phyloP scores from a whole-genome alignment of 1,284 basidiomycete genomes.

The Ganoderma boninense region DNA sequence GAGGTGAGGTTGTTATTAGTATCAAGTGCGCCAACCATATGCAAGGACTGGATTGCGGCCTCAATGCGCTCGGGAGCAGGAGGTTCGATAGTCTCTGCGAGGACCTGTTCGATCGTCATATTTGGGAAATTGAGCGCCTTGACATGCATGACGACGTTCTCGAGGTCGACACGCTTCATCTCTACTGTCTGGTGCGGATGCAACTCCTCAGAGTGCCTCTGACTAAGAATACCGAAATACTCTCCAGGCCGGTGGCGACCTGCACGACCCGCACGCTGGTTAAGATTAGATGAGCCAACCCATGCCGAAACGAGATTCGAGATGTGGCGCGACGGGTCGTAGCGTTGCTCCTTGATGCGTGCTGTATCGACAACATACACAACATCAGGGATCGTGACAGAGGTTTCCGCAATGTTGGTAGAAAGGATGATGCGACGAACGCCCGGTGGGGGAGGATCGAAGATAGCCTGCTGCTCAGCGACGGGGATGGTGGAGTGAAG shows the following conservation, averaged over 20 bases:
- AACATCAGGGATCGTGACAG: constrained; percentile 95
- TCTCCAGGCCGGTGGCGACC: constrained; percentile 93
- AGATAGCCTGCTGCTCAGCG: constrained; percentile 91
- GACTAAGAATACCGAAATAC: constrained; percentile 89
- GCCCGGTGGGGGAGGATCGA: constrained; percentile 80
- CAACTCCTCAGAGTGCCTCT: constrained; percentile 68
- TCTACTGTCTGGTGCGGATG: constrained; percentile 92
- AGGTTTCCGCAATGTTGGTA: constrained; percentile 97
- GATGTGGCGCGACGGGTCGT: constrained; percentile 76
- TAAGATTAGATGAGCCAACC: constrained; percentile 83
- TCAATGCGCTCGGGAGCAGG: constrained; percentile 83
- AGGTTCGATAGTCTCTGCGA: constrained; percentile 89
- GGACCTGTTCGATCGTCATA: constrained; percentile 88
- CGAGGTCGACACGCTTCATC: constrained; percentile 95
- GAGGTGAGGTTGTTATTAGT: constrained; percentile 82
- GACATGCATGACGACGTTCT: constrained; percentile 95
- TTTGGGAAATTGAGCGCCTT: constrained; percentile 95
- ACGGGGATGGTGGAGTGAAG: constrained; percentile 93
- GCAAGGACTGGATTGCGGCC: constrained; percentile 84
- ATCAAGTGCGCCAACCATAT: constrained; percentile 92
- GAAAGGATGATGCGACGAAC: constrained; percentile 90
- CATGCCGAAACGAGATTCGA: constrained; percentile 38
- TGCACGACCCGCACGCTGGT: constrained; percentile 93
- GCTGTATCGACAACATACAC: constrained; percentile 95
- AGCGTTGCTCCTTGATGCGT: constrained; percentile 93